Evolutionary conservation across 2,329 filamentous ascomycete species (phyloP), one percentile per base, ranked within the genome.

Genomic region (Microcera coccophila): DNA sequence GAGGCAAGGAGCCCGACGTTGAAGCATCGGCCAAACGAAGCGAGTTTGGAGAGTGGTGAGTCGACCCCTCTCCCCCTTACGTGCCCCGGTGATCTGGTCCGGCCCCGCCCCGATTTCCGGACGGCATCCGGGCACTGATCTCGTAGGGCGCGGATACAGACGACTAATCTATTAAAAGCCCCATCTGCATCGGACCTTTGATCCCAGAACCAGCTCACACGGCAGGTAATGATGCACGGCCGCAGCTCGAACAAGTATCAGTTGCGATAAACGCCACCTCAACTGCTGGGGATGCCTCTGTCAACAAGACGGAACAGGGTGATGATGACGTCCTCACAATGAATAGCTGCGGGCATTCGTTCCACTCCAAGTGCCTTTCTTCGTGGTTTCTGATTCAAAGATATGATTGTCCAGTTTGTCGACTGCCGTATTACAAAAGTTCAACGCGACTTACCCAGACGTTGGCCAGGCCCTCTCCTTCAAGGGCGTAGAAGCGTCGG

Each of bases 371-470:
- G 7, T 71, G 69, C 18, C 55, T 72, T 18, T 62, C 59, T 2
- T 62, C 59, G 0, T 72, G 68, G 68, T 68, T 68, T 38, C 42
- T 68, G 24, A 58, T 60, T 20, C 55, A 59, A 16, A 56, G 65
- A 3, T 61, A 62, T 39, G 57, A 63, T 21, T 72, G 69, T 26
- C 68, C 68, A 1, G 52, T 71, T 2, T 72, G 69, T 42, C 52
- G 69, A 16, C 53, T 50, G 10, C 49, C 44, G 7, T 71, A 68
- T 44, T 70, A 58, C 42, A 50, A 46, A 11, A 36, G 41, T 19
- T 18, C 29, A 5, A 36, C 37, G 14, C 40, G 26, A 19, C 51
- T 45, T 10, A 39, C 54, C 12, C 41, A 42, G 39, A 17, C 47
- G 8, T 42, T 52, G 38, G 38, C 29, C 28, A n/a, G n/a, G n/a